Percentiles rank a stretch among this genome's conserved stretches.
Conservation (phyloP, 805 yeast species). For the Middelhovenomyces tepae region DNA sequence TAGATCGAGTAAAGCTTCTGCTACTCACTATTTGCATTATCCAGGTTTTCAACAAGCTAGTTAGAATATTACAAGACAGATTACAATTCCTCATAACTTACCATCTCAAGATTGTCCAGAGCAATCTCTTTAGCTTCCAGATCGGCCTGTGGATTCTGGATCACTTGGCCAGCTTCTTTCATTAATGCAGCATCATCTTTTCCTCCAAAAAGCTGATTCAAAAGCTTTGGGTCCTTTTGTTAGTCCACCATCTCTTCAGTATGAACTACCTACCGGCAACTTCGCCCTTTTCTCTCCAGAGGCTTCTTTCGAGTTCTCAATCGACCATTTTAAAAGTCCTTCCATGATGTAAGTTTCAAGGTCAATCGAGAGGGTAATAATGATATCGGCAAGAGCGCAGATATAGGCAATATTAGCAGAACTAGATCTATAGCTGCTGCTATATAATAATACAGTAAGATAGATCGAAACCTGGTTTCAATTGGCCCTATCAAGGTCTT, state of each 20-base stretch:
- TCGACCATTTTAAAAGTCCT: slow-evolving; percentile 92
- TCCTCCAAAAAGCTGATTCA: slow-evolving; percentile 69
- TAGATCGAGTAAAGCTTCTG: too few species aligned
- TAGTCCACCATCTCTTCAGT: slow-evolving; percentile 4
- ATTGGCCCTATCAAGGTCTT: too few species aligned
- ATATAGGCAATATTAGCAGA: too few species aligned
- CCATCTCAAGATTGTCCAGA: slow-evolving; percentile 87
- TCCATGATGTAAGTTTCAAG: too few species aligned
- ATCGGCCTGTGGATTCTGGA: slow-evolving; percentile 48
- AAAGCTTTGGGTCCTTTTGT: slow-evolving; percentile 74
- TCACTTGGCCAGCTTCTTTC: slow-evolving; percentile 64
- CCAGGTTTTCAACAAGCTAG: slow-evolving; percentile 84
- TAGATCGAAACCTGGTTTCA: too few species aligned
- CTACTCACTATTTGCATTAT: slow-evolving; percentile 92
- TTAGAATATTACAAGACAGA: too few species aligned
- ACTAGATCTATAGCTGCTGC: too few species aligned
- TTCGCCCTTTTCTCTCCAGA: slow-evolving; percentile 81
- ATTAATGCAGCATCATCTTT: slow-evolving; percentile 86
- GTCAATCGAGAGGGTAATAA: too few species aligned
- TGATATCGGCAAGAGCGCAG: too few species aligned
- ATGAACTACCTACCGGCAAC: slow-evolving; percentile 37
- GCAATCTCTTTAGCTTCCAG: slow-evolving; percentile 63
- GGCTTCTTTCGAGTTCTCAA: slow-evolving; percentile 66
- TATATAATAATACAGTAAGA: too few species aligned
- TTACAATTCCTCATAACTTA: slow-evolving; percentile 8